Evolutionary conservation across 1,284 basidiomycete species (phyloP).

Genomic region (Blastosporella zonata): DNA sequence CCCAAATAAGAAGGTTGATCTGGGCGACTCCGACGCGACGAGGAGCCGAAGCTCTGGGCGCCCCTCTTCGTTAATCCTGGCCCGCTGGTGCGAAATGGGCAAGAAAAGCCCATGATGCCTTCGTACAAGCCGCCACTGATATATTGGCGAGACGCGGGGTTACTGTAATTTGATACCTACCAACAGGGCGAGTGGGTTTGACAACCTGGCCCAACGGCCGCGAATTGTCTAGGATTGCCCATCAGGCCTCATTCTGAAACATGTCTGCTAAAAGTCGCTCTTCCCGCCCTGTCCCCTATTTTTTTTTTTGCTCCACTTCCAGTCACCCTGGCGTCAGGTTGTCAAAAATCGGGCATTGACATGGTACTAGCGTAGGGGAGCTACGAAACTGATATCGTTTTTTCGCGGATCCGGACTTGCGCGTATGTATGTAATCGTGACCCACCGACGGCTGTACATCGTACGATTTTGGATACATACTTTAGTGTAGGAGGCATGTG

Average conservation of each 20-base stretch:
- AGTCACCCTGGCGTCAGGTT: slow-evolving; percentile 68
- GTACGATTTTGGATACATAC: too few relatives aligned
- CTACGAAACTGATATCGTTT: slow-evolving; percentile 27
- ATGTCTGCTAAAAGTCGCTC: background rate
- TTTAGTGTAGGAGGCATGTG: slow-evolving; percentile 3
- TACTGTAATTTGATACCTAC: too few relatives aligned
- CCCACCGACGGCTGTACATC: slow-evolving; percentile 4
- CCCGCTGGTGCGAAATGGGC: slow-evolving; percentile 84
- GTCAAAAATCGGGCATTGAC: slow-evolving; percentile 43
- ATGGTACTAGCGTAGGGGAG: slow-evolving; percentile 33
- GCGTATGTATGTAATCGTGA: too few relatives aligned
- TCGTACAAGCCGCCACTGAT: slow-evolving; percentile 65
- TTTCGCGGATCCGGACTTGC: slow-evolving; percentile 22
- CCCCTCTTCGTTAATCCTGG: slow-evolving; percentile 88
- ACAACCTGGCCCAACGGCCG: too few relatives aligned
- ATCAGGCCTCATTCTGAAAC: slow-evolving; percentile 9
- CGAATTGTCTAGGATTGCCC: too few relatives aligned
- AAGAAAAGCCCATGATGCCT: slow-evolving; percentile 73
- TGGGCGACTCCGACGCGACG: slow-evolving; percentile 34
- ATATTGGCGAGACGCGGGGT: slow-evolving; percentile 69
- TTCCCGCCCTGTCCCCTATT: too few relatives aligned
- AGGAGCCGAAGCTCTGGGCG: slow-evolving; percentile 73
- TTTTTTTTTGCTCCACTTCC: background rate
- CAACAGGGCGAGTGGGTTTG: slow-evolving; percentile 63
- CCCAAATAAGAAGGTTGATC: slow-evolving; percentile 24